Conservation (phyloP, 2,329 filamentous ascomycete species). For the Xylaria polymorpha region DNA sequence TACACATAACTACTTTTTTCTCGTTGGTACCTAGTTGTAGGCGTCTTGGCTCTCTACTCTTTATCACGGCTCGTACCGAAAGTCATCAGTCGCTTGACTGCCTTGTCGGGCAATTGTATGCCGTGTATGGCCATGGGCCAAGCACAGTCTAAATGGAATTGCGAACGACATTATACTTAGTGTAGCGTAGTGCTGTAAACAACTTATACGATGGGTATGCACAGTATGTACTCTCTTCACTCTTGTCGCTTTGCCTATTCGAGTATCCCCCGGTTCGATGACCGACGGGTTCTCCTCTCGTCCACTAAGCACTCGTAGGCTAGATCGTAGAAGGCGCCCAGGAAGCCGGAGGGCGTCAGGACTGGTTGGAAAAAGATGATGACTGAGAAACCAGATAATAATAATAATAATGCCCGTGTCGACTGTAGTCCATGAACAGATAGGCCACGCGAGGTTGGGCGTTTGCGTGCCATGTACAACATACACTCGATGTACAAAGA, state of each 20-base stretch:
- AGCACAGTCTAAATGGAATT: conserved; percentile 33
- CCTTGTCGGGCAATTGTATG: conserved; percentile 27
- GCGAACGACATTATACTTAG: conserved; percentile 8
- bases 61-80: conserved; percentile 32
- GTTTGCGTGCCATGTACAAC: conserved; percentile 21
- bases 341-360: conserved; percentile 29
- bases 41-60: conserved; percentile 27
- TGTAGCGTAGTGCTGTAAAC: not conserved
- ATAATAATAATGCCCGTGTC: conserved; percentile 5
- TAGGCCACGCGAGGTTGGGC: conserved; percentile 26
- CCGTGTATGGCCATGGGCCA: conserved; percentile 22
- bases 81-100: conserved; percentile 22
- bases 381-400: conserved; percentile 25
- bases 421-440: conserved; percentile 28
- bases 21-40: conserved; percentile 19
- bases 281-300: not conserved
- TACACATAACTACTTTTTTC: not conserved
- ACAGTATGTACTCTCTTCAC: conserved; percentile 10
- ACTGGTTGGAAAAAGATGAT: conserved; percentile 19
- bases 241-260: conserved; percentile 33
- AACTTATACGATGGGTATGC: conserved; percentile 15
- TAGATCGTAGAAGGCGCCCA: not conserved
- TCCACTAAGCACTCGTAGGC: conserved; percentile 10
- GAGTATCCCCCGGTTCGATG: conserved; percentile 32
- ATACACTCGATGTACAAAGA: conserved; percentile 33